These are phyloP conservation scores for Fusarium pininemorale DNA, from an alignment of 2,329 filamentous ascomycete genomes.

Conservation along the genomic window DNA sequence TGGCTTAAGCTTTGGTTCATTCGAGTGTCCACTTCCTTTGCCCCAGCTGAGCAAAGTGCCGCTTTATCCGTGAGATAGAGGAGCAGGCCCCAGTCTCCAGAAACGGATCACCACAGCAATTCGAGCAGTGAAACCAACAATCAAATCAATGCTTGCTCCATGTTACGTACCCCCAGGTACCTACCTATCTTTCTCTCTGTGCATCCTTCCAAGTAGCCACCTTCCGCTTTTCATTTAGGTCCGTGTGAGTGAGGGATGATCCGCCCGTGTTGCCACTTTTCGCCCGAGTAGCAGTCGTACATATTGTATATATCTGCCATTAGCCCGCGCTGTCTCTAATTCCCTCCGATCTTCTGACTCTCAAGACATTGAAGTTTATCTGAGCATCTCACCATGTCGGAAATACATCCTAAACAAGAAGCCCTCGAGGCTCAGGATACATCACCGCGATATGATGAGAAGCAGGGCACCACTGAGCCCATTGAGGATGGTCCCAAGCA, in stretches of 20 bases:
- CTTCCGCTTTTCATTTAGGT: constrained; percentile 31
- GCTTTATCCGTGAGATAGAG: constrained; percentile 29
- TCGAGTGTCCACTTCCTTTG: constrained; percentile 13
- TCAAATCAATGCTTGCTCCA: background rate
- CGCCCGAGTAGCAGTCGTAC: background rate
- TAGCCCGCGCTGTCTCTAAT: background rate
- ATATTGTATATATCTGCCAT: constrained; percentile 13
- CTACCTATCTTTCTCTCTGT: background rate
- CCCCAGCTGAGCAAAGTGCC: constrained; percentile 31
- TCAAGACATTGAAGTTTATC: background rate
- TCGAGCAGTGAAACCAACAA: background rate
- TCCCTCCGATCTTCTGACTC: background rate
- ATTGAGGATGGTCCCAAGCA: background rate
- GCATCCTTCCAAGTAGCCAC: constrained; percentile 9
- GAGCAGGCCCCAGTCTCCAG: background rate
- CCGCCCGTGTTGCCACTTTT: constrained; percentile 1
- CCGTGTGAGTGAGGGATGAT: background rate
- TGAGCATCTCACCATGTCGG: constrained; percentile 24
- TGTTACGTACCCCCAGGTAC: constrained; percentile 9
- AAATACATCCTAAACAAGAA: constrained; percentile 27
- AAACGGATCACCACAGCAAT: constrained; percentile 8
- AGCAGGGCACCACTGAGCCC: constrained; percentile 21
- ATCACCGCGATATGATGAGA: constrained; percentile 29
- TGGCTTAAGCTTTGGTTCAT: background rate
- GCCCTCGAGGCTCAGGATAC: constrained; percentile 21